Evolutionary conservation across 2,329 filamentous ascomycete genomes (phyloP).

Genomic region (Fragosphaeria purpurea): DNA sequence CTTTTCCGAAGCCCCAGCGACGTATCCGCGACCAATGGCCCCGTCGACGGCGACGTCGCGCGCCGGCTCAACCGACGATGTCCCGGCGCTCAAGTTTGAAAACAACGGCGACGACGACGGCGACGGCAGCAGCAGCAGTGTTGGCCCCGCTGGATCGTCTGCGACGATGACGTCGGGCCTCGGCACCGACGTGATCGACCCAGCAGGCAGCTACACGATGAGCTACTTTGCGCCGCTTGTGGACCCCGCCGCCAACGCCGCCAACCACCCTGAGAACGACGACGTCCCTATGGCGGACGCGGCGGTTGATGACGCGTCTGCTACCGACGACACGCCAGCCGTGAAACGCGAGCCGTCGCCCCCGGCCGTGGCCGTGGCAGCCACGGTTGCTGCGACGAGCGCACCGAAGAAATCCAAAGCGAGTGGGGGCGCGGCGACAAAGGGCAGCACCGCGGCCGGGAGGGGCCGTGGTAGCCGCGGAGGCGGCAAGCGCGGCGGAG

Average conservation of each 20-base stretch:
- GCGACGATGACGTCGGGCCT: no score
- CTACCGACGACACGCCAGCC: slow-evolving; percentile 6
- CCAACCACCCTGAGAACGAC: slow-evolving; percentile 3
- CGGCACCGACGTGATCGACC: no score
- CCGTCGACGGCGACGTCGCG: background rate
- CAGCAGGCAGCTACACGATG: slow-evolving; percentile 1
- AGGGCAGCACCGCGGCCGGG: background rate
- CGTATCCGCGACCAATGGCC: no score
- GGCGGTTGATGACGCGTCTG: no score
- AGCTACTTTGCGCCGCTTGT: slow-evolving; percentile 1
- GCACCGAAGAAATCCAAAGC: background rate
- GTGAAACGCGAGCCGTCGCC: background rate
- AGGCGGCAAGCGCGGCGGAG: background rate
- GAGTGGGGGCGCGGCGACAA: background rate
- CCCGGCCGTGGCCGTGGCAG: background rate
- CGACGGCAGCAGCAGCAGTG: no score
- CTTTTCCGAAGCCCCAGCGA: no score
- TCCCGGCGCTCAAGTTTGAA: slow-evolving; percentile 2
- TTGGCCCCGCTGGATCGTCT: no score
- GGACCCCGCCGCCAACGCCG: background rate
- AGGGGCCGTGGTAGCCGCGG: background rate
- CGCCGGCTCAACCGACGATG: background rate
- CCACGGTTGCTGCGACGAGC: background rate
- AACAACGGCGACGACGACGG: background rate
- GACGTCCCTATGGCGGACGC: slow-evolving; percentile 11